Evolutionary conservation across 805 yeast genomes (phyloP).

Genomic region (Myxozyma nipponensis): DNA sequence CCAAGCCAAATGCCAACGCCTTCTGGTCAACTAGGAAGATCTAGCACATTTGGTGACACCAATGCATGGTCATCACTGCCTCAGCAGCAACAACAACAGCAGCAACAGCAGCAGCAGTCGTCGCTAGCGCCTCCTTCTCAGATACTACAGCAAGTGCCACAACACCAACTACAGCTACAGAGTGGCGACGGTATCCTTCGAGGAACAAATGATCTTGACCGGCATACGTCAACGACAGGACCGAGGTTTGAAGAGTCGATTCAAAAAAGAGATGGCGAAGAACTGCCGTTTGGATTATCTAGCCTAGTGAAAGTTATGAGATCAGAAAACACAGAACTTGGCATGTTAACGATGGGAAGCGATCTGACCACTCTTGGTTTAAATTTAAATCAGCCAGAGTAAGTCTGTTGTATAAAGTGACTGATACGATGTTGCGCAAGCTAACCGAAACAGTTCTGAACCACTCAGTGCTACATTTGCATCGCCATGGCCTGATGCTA

Average conservation of each 20-base stretch:
- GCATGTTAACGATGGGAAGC: slow-evolving; percentile 67
- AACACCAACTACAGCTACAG: background rate
- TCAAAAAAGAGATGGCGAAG: slow-evolving; percentile 40
- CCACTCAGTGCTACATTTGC: slow-evolving; percentile 64
- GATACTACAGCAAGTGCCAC: background rate
- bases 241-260: background rate
- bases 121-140: no score
- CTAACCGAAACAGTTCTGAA: slow-evolving; percentile 23
- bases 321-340: slow-evolving; percentile 60
- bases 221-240: background rate
- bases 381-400: slow-evolving; percentile 47
- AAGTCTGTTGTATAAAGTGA: slow-evolving; percentile 9
- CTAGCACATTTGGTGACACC: background rate
- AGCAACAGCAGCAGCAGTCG: background rate
- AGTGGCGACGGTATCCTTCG: background rate
- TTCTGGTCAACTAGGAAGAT: background rate
- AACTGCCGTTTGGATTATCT: slow-evolving; percentile 60
- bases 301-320: slow-evolving; percentile 59
- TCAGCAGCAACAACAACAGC: background rate
- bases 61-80: background rate
- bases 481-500: slow-evolving; percentile 94
- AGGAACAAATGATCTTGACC: background rate
- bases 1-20: background rate
- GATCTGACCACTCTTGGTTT: slow-evolving; percentile 67
- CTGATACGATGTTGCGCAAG: background rate